Percentiles rank a stretch among this genome's conserved stretches.
Conservation (phyloP, 2,329 filamentous ascomycete species). For the Colletotrichum filicis region DNA sequence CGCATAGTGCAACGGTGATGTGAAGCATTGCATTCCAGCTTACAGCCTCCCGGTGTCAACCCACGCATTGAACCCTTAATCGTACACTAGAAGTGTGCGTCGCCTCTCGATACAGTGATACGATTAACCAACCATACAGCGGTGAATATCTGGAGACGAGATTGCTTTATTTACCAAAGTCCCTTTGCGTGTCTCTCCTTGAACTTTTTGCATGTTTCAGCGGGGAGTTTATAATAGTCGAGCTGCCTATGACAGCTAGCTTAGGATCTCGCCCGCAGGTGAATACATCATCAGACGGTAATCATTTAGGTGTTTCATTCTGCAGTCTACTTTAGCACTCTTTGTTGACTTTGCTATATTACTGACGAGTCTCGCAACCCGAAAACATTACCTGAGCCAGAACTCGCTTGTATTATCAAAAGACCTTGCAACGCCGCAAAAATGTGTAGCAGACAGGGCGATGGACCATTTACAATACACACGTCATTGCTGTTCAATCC, state of each 20-base stretch:
- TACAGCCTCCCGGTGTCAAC: not conserved
- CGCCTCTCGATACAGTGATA: not conserved
- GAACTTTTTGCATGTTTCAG: too few relatives aligned
- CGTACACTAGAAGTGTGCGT: not conserved
- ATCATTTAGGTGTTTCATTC: not conserved
- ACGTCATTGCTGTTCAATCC: conserved; percentile 60
- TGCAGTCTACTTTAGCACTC: not conserved
- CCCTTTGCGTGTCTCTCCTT: not conserved
- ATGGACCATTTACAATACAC: conserved; percentile 48
- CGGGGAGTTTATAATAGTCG: not conserved
- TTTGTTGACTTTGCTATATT: not conserved
- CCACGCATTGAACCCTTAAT: not conserved
- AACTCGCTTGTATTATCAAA: not conserved
- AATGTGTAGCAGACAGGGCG: not conserved
- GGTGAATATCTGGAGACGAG: not conserved
- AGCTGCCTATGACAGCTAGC: conserved; percentile 11
- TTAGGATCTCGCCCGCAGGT: not conserved
- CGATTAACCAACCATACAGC: not conserved
- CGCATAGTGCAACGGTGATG: not conserved
- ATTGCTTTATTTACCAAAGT: not conserved
- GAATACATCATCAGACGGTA: not conserved
- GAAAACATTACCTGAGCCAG: not conserved
- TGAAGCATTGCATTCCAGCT: not conserved
- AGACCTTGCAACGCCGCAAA: not conserved
- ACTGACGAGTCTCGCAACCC: not conserved